Conservation (phyloP, 2,329 filamentous ascomycete genomes). For the Aureobasidium vineae region DNA sequence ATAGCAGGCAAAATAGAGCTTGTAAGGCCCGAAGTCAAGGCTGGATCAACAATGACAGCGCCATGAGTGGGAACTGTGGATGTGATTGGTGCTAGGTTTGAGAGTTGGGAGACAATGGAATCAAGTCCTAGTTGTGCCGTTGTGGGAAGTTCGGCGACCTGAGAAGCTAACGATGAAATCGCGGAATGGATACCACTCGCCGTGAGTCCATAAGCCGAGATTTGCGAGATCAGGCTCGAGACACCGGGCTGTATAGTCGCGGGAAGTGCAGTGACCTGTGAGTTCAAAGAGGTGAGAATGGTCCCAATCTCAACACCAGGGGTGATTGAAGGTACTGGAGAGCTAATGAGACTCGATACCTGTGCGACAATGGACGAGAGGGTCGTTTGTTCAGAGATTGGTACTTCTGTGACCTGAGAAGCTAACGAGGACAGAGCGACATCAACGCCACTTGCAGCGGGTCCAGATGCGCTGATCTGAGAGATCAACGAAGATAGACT, state of each 20-base stretch:
- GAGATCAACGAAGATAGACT: not conserved
- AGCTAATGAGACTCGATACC: not conserved
- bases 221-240: not conserved
- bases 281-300: not conserved
- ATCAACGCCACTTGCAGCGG: not conserved
- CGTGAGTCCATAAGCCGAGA: not conserved
- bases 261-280: not conserved
- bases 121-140: not conserved
- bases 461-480: not conserved
- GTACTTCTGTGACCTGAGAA: not conserved
- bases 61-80: not conserved
- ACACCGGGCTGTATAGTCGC: not conserved
- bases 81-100: not conserved
- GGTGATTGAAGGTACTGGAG: not conserved
- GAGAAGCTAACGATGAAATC: not conserved
- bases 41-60: not conserved
- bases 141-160: not conserved
- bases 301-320: not conserved
- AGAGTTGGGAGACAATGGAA: not conserved
- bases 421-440: not conserved
- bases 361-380: not conserved
- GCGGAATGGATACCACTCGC: not conserved
- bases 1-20: constrained; percentile 6
- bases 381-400: not conserved
- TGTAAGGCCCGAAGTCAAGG: not conserved